These are phyloP conservation scores for Maudiozyma humilis DNA, from an alignment of 1,139 yeast genomes.

Conservation along the genomic window DNA sequence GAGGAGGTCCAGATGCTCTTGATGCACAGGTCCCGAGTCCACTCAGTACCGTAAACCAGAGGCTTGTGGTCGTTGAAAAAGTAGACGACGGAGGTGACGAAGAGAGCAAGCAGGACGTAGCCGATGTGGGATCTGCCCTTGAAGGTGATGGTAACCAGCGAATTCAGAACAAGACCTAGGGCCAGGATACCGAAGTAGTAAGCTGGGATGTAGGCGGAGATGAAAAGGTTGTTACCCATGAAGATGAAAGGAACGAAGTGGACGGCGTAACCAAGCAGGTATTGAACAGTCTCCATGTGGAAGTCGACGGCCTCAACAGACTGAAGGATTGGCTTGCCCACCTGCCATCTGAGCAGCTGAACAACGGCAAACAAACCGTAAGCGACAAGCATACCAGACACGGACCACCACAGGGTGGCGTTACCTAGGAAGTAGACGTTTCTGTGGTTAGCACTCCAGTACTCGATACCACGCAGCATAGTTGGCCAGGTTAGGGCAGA, in stretches of 20 bases:
- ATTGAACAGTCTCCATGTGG: constrained; percentile 60
- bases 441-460: constrained; percentile 72
- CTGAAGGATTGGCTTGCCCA: constrained; percentile 43
- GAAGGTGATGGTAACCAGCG: constrained; percentile 45
- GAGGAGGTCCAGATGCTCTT: constrained; percentile 48
- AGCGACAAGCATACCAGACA: constrained; percentile 49
- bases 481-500: constrained; percentile 86
- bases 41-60: constrained; percentile 64
- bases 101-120: constrained; percentile 39
- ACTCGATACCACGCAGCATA: constrained; percentile 82
- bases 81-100: constrained; percentile 44
- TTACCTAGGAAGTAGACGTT: constrained; percentile 88
- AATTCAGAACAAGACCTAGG: constrained; percentile 72
- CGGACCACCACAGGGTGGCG: constrained; percentile 82
- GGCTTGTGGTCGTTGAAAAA: constrained; percentile 64
- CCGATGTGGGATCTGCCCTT: constrained; percentile 36
- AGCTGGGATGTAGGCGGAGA: constrained; percentile 89
- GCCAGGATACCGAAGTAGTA: constrained; percentile 82
- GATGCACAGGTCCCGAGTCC: constrained; percentile 67
- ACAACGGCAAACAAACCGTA: constrained; percentile 47
- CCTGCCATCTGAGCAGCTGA: constrained; percentile 69
- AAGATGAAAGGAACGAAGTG: constrained; percentile 84
- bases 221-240: constrained; percentile 88
- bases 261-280: constrained; percentile 70
- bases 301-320: constrained; percentile 57